phyloP scores from a whole-genome alignment of 352 stramenopile species.

The Albugo candida region DNA sequence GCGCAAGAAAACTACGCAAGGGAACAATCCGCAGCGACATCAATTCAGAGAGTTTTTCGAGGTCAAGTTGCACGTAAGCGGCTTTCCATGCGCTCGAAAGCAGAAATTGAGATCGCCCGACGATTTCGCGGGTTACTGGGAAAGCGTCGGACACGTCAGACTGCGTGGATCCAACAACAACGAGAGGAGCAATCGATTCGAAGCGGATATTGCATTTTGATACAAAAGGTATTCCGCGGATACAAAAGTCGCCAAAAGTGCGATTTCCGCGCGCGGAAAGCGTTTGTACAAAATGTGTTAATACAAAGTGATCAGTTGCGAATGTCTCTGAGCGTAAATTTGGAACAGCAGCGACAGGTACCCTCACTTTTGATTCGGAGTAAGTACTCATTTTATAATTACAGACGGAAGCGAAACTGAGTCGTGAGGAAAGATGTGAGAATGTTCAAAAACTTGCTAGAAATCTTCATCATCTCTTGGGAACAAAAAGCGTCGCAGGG shows the following conservation, averaged over 20 bases:
- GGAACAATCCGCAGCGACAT: too few relatives aligned
- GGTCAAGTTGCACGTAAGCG: too few relatives aligned
- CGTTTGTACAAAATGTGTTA: conserved; percentile 27
- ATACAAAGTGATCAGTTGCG: conserved; percentile 29
- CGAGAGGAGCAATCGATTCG: conserved; percentile 16
- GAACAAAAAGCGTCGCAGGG: too few relatives aligned
- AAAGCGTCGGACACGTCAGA: conserved; percentile 11
- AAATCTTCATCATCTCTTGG: too few relatives aligned
- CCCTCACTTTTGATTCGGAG: too few relatives aligned
- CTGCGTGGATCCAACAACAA: neutral
- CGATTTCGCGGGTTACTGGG: conserved; percentile 39
- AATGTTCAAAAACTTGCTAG: too few relatives aligned
- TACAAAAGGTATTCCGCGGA: conserved; percentile 35
- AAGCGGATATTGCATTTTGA: conserved; percentile 24
- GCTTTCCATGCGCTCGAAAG: neutral
- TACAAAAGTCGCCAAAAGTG: conserved; percentile 21
- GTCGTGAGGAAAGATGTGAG: too few relatives aligned
- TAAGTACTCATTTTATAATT: too few relatives aligned
- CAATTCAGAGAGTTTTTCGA: too few relatives aligned
- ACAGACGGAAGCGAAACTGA: too few relatives aligned
- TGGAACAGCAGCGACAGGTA: conserved; percentile 16
- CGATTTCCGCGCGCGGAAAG: conserved; percentile 40
- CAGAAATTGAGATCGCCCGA: conserved; percentile 27
- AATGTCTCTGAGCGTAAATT: conserved; percentile 17
- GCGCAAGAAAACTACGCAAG: too few relatives aligned